Conservation (phyloP, 2,329 filamentous ascomycete genomes). For the Phaeoacremonium minimum region DNA sequence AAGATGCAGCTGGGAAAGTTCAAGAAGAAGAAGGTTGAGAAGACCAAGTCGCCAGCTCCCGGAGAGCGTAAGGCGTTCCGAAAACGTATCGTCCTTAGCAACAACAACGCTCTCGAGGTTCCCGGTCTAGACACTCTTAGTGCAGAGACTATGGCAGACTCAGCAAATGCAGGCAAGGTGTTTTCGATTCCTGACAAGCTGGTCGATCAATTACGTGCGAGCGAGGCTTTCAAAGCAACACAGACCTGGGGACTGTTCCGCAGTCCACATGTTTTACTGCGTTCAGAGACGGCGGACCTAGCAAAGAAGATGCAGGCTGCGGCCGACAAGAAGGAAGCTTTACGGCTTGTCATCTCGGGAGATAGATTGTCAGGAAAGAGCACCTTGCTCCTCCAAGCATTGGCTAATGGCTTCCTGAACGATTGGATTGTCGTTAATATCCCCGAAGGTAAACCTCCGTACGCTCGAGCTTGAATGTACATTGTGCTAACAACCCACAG, state of each 20-base stretch:
- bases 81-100: slow-evolving; percentile 87
- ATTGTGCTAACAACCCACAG: slow-evolving; percentile 40
- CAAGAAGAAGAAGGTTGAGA: slow-evolving; percentile 49
- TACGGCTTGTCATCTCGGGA: slow-evolving; percentile 68
- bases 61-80: slow-evolving; percentile 85
- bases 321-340: slow-evolving; percentile 45
- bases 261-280: slow-evolving; percentile 72
- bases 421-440: slow-evolving; percentile 87
- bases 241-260: slow-evolving; percentile 88
- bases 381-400: slow-evolving; percentile 76
- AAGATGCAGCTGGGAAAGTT: slow-evolving; percentile 28
- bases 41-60: slow-evolving; percentile 54
- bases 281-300: slow-evolving; percentile 72
- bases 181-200: slow-evolving; percentile 63
- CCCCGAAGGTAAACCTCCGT: slow-evolving; percentile 69
- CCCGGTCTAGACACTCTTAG: slow-evolving; percentile 60
- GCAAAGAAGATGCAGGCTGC: slow-evolving; percentile 58
- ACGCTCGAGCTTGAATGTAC: background rate
- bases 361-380: slow-evolving; percentile 79
- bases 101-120: slow-evolving; percentile 85
- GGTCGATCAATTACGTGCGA: slow-evolving; percentile 75
- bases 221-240: slow-evolving; percentile 85
- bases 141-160: slow-evolving; percentile 47
- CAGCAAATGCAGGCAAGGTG: slow-evolving; percentile 59
- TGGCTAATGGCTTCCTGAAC: slow-evolving; percentile 76